Conservation (phyloP, 805 yeast species). For the Candida suzukii region DNA sequence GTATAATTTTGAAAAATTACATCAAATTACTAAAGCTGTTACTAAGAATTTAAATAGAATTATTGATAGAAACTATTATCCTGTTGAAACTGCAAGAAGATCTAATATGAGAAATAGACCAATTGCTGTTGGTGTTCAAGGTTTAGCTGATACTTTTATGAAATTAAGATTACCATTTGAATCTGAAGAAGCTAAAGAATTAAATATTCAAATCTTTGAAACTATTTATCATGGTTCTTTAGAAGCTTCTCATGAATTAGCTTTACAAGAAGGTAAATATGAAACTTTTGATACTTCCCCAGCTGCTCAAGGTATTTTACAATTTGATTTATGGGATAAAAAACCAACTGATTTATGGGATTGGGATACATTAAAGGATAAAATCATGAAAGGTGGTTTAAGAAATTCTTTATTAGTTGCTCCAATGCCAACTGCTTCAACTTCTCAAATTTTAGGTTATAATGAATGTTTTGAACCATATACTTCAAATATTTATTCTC, state of each 20-base stretch:
- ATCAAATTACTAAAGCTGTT: conserved; percentile 46
- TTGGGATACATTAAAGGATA: conserved; percentile 49
- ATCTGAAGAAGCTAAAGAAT: conserved; percentile 47
- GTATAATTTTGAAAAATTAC: conserved; percentile 51
- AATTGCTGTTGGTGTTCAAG: conserved; percentile 58
- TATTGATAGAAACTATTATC: conserved; percentile 50
- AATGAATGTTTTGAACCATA: conserved; percentile 60
- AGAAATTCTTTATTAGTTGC: conserved; percentile 57
- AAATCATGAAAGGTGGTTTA: conserved; percentile 41
- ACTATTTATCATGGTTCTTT: conserved; percentile 55
- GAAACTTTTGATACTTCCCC: conserved; percentile 50
- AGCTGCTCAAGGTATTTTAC: conserved; percentile 50
- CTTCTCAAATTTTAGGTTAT: conserved; percentile 55
- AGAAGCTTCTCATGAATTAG: conserved; percentile 50
- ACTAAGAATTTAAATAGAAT: conserved; percentile 49
- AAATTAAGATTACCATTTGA: conserved; percentile 50
- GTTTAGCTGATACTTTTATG: conserved; percentile 55
- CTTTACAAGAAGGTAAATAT: conserved; percentile 43
- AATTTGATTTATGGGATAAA: conserved; percentile 51
- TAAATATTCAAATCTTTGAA: conserved; percentile 54
- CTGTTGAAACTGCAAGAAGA: conserved; percentile 45
- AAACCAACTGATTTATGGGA: conserved; percentile 54
- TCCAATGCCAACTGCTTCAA: conserved; percentile 65
- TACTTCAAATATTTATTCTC: conserved; percentile 54
- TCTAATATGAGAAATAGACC: conserved; percentile 56